Conservation (phyloP, 495 filamentous ascomycete genomes). For the Aspergillus olivimuriae region DNA sequence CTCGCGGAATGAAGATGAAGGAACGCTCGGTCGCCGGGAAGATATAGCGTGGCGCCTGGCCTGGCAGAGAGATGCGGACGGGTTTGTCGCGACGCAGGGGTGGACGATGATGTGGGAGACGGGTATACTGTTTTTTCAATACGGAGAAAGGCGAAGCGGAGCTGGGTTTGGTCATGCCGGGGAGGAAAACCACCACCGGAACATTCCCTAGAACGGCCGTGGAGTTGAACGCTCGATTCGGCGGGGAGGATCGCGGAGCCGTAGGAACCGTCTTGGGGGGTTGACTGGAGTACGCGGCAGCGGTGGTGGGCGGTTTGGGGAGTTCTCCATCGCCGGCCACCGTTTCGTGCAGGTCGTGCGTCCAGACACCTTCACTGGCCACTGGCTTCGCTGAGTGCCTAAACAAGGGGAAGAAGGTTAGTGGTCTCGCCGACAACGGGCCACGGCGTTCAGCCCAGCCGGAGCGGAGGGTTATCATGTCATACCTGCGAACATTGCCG, state of each 20-base stretch:
- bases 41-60: constrained; percentile 72
- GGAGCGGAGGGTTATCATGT: neutral
- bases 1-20: constrained; percentile 96
- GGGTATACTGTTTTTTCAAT: constrained; percentile 78
- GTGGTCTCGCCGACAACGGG: no score
- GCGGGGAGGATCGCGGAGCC: constrained; percentile 42
- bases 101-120: constrained; percentile 89
- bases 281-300: constrained; percentile 15
- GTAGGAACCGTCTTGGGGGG: constrained; percentile 32
- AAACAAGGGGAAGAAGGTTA: constrained; percentile 23
- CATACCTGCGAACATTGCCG: constrained; percentile 39
- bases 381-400: constrained; percentile 69
- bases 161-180: constrained; percentile 65
- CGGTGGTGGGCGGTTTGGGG: constrained; percentile 20
- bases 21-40: constrained; percentile 84
- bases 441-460: neutral
- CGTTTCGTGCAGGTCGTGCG: constrained; percentile 91
- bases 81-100: constrained; percentile 95
- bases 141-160: constrained; percentile 65
- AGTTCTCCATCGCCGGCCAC: constrained; percentile 48
- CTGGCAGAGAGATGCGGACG: constrained; percentile 86
- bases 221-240: constrained; percentile 63
- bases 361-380: constrained; percentile 77
- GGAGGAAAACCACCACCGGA: constrained; percentile 73
- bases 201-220: constrained; percentile 68